Evolutionary conservation across 306 rosid genomes (phyloP), one percentile per base, ranked within the genome.

Genomic region (Pueraria montana): DNA sequence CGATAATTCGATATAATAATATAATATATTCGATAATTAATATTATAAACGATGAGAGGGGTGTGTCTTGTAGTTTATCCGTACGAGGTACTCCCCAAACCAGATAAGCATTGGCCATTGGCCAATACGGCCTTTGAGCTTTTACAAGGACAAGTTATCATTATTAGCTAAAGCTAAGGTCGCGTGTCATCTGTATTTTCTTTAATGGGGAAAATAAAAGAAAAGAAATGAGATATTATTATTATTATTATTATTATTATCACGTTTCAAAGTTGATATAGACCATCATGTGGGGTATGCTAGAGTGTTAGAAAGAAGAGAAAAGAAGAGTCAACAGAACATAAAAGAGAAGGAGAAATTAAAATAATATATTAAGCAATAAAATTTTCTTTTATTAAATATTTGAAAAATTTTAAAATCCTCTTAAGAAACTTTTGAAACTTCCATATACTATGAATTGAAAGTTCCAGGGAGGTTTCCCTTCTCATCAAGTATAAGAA

Each of bases 51-150:
- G 1, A 24, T 1, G n/a, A 9, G 5, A 65, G 11, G 17, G 16
- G 16, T 40, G 23, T 71, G 23, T 42, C 8, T 45, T 46, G 59
- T 71, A 23, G 12, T 45, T 71, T 46, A 12, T 71, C 59, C 76
- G 76, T 71, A 71, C 79, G 56, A 80, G 42, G 84, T 72, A 80
- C 73, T 6, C 9, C 79, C 52, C 53, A 30, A 72, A 59, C 52
- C 26, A 20, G 30, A 43, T 80, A 50, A 32, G 50, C 24, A 21
- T 11, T 40, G 78, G 26, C 36, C 59, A 45, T 21, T 26, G 61
- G 26, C 50, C 72, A 72, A 43, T 59, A 43, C 64, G 72, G 26
- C 78, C 69, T 68, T 79, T 80, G 46, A 55, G 59, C 48, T 53
- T 65, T 68, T 24, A 42, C 7, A 69, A 79, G 67, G 83, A 48